Base-by-base conservation (phyloP, 2,329 filamentous ascomycete species). In the Ascochyta fabae region DNA sequence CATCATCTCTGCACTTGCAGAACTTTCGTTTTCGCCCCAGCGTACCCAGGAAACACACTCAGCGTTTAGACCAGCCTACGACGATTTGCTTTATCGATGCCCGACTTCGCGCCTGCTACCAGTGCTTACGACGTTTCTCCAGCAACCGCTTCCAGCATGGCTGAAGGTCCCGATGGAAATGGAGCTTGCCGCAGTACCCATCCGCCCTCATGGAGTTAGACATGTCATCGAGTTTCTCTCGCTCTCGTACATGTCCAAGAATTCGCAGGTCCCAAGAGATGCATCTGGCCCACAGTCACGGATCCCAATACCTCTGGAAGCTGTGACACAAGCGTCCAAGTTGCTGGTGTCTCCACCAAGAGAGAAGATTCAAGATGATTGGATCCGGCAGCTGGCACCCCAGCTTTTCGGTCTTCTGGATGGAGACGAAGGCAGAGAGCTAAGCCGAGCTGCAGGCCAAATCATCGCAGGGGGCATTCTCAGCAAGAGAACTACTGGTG, bases 201-300 rank as follows among this genome's bases (percentile, higher is more conserved):
- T 90, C 24, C 80, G 88, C 4, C 75, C 78, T 2, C 81, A 85
- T 58, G 88, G 88, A 16, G 86, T 91, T 13, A 82, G 88, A 31
- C 83, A 85, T 24, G 88, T 86, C 0, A 79, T 91, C 58, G 88
- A 91, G 67, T 91, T 91, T 66, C 80, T 91, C 33, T 88, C 90
- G 53, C 83, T 87, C 1, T 85, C 89, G 6, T 88, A 90, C 58
- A 84, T 88, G 0, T 69, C 69, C 6, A 68, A 74, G 40, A 73
- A 74, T 81, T 83, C 58, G 80, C 77, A 60, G 74, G 76, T 53
- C 72, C 74, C 62, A 48, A 49, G 67, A 29, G 61, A 70, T 7
- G 58, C 65, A 39, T 61, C 64, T 6, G 64, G 61, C 6, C 50
- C 68, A 48, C 77, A 81, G 16, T 69, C 69, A 1, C 65, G 68